phyloP scores from a whole-genome alignment of 495 filamentous ascomycete genomes.

The Hypoxylon subgilvum region DNA sequence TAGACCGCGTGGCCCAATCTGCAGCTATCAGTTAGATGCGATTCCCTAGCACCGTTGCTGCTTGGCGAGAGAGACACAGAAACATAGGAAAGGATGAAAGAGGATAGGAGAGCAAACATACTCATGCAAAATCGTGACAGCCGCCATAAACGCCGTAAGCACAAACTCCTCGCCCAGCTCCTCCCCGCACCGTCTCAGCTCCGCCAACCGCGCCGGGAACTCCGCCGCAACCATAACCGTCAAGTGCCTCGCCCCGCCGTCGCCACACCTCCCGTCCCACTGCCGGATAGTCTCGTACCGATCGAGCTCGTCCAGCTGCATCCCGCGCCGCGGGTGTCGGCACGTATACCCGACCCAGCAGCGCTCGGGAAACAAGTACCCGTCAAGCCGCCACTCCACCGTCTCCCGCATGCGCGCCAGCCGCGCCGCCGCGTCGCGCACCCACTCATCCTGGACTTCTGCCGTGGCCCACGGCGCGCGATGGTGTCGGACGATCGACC shows the following conservation, averaged over 20 bases:
- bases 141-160: slow-evolving; percentile 48
- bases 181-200: slow-evolving; percentile 37
- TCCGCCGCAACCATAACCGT: slow-evolving; percentile 44
- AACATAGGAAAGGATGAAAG: neutral
- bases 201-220: slow-evolving; percentile 39
- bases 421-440: slow-evolving; percentile 15
- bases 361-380: slow-evolving; percentile 37
- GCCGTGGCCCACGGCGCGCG: slow-evolving; percentile 33
- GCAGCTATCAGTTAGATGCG: slow-evolving; percentile 3
- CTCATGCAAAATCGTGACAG: slow-evolving; percentile 51
- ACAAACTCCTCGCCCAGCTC: slow-evolving; percentile 46
- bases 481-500: slow-evolving; percentile 40
- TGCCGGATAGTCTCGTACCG: slow-evolving; percentile 36
- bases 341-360: slow-evolving; percentile 51
- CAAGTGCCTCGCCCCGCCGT: slow-evolving; percentile 26
- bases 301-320: slow-evolving; percentile 35
- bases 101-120: slow-evolving; percentile 20
- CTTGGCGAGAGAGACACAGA: too few species aligned
- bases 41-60: too few species aligned
- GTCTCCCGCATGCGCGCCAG: slow-evolving; percentile 32
- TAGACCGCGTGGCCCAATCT: slow-evolving; percentile 50
- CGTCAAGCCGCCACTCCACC: slow-evolving; percentile 46
- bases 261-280: slow-evolving; percentile 31
- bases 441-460: slow-evolving; percentile 29
- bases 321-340: slow-evolving; percentile 39